Base-by-base conservation (phyloP, 2,329 filamentous ascomycete genomes). In the Trichoderma sp. region DNA sequence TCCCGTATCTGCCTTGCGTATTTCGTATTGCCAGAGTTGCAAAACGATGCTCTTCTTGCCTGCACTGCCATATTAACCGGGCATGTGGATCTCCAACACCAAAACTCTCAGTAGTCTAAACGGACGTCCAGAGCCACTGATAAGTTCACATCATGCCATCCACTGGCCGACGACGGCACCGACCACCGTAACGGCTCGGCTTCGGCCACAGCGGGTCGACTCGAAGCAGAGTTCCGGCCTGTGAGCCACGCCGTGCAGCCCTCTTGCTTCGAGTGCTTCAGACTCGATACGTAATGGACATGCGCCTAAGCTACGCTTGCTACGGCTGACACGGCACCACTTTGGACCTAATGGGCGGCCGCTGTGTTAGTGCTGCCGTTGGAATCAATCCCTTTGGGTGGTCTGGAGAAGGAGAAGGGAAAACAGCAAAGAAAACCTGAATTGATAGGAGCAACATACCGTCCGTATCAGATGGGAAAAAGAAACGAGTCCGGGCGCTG, bases 141-240 rank as follows among this genome's bases (percentile, higher is more conserved):
- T 58, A 20, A 36, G 34, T 36, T 15, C 13, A 36, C 34, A 36
- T 55, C 47, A 34, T 28, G 28, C 43, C 47, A 55, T 36, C 34
- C 55, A 30, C 43, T 50, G 64, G 64, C 53, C 64, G 64, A 67
- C 32, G 23, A 67, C 20, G 64, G 50, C 65, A 26, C 66, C 66
- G 66, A 61, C 20, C 55, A 26, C 66, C 36, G 55, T 8, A 30
- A 53, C 57, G 66, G 57, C 55, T 43, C 53, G 65, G 65, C 66
- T 47, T 59, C 65, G 53, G 65, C 34, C 34, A 68, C 36, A n/a
- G 65, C 39, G 34, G 66, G 57, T 59, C 47, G 28, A 50, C 2
- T n/a, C 55, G 39, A 43, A 30, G 28, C 57, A 61, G n/a, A 69
- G 39, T 53, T 61, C 34, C 66, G 66, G 66, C 66, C 28, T 47